Percentiles rank a stretch among this genome's conserved stretches.
Conservation (phyloP, 768 basidiomycete species). For the Ephemerocybe angulata region DNA sequence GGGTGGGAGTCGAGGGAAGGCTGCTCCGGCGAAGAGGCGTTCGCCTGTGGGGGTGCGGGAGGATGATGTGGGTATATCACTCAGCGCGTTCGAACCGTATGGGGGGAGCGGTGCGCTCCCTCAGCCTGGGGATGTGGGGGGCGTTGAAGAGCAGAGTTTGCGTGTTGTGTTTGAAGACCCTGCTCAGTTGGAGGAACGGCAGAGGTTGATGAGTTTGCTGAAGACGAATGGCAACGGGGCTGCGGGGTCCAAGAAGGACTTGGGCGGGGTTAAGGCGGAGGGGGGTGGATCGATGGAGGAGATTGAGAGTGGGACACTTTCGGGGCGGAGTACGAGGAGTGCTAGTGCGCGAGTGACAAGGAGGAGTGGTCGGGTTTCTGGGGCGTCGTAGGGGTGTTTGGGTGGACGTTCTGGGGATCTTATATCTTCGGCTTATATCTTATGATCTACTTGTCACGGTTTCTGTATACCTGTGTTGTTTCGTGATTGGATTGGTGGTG, state of each 20-base stretch:
- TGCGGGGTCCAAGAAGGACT: not conserved
- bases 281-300: not conserved
- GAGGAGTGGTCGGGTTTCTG: not conserved
- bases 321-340: not conserved
- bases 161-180: constrained; percentile 70
- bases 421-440: too few relatives aligned
- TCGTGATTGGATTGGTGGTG: too few relatives aligned
- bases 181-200: constrained; percentile 54
- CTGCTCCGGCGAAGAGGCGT: constrained; percentile 34
- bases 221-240: constrained; percentile 19
- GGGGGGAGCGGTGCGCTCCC: constrained; percentile 9
- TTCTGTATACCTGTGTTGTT: too few relatives aligned
- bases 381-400: too few relatives aligned
- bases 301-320: not conserved
- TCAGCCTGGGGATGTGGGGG: not conserved
- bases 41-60: constrained; percentile 31
- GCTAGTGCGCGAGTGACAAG: not conserved
- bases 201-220: constrained; percentile 54
- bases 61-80: constrained; percentile 17
- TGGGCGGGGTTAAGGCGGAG: not conserved
- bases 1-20: constrained; percentile 25
- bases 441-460: too few relatives aligned
- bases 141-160: constrained; percentile 35
- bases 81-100: constrained; percentile 24
- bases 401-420: too few relatives aligned